Base-by-base conservation (phyloP, 371 early-diverging fungal species). In the Nosema muscidifuracis region DNA sequence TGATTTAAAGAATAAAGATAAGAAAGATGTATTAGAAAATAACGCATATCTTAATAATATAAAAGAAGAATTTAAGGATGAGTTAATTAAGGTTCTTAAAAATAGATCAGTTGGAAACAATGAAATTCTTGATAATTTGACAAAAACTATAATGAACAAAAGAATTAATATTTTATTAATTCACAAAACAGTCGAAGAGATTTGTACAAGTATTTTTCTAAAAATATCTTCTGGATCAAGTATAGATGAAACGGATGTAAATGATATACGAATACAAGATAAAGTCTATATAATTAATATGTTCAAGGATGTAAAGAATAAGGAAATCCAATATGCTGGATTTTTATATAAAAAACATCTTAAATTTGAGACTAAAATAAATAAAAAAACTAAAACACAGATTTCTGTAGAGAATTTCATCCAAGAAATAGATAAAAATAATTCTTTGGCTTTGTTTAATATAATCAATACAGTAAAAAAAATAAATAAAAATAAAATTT, bases 381-480 rank as follows among this genome's bases (percentile, higher is more conserved):
- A 18, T 18, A 40, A 20, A 40, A 44, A 62, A 65, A 65, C 53
- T 33, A 30, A 30, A 36, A 61, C 2, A 26, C 26, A 61, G 13
- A 6, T 4, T 12, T 31, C 31, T 30, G 50, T 76, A 33, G 24
- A 30, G 0, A 60, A 43, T 24, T 76, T 76, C 36, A 33, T 76
- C 18, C 4, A 20, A 4, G 62, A 66, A 31, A 61, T 72, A 16
- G 65, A 70, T 40, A 33, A 42, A 31, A 72, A 58, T 18, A 76
- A 76, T 47, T 22, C 34, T 13, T 51, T 76, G 3, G 58, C 53
- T 4, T 13, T 72, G 0, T 76, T 50, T 55, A 76, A 76, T 38
- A 64, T 76, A 9, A 20, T 71, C 30, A 71, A 66, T 51, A 67
- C 60, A 13, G 38, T 76, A n/a, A 76, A 66, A 36, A 76, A 76